These are phyloP conservation scores for Leucaena leucocephala DNA, from an alignment of 306 rosid species.

Conservation along the genomic window DNA sequence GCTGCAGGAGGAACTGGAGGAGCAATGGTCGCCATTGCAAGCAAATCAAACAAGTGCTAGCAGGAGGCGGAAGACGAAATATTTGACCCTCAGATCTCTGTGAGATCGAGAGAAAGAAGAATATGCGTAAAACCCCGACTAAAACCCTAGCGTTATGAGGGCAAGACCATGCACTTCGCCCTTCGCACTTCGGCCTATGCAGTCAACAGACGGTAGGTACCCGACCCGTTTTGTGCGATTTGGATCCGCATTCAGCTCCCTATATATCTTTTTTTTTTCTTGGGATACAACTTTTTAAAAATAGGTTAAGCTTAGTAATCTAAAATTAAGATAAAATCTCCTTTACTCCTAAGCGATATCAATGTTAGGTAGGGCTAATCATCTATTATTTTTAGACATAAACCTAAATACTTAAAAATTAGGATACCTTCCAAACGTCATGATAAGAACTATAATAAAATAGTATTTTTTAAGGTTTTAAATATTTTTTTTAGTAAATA, in stretches of 20 bases:
- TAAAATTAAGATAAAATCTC: too few species aligned
- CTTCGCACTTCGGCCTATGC: neutral
- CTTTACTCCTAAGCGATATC: too few species aligned
- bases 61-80: neutral
- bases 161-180: neutral
- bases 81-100: constrained; percentile 3
- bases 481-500: too few species aligned
- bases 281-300: too few species aligned
- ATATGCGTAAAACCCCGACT: neutral
- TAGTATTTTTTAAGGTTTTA: too few species aligned
- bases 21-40: constrained; percentile 46
- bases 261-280: too few species aligned
- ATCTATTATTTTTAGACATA: too few species aligned
- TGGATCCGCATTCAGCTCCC: neutral
- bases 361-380: too few species aligned
- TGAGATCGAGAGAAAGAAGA: neutral
- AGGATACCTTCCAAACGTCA: too few species aligned
- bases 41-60: neutral
- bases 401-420: too few species aligned
- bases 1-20: constrained; percentile 32
- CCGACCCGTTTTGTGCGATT: neutral
- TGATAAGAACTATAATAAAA: too few species aligned
- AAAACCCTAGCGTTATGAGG: constrained; percentile 20
- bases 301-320: too few species aligned
- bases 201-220: neutral